Evolutionary conservation across 2,329 filamentous ascomycete genomes (phyloP).

Genomic region (Graphilbum sp.): DNA sequence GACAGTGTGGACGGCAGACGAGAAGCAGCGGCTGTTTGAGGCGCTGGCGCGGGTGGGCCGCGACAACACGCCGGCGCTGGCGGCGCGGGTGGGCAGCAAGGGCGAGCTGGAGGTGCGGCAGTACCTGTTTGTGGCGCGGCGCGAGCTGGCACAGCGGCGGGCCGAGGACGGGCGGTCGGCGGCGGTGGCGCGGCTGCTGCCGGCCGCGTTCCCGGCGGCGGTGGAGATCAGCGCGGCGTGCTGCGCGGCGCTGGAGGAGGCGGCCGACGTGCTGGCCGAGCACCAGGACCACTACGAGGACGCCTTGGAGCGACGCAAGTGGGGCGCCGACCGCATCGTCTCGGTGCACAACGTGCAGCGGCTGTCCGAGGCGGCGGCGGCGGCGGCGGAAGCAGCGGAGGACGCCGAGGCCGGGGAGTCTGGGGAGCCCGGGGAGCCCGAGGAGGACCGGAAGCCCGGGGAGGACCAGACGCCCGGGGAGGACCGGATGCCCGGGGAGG

Average conservation of each 20-base stretch:
- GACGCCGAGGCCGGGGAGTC: too few relatives aligned
- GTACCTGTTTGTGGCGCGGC: slow-evolving; percentile 48
- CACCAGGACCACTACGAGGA: slow-evolving; percentile 50
- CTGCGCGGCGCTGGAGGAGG: slow-evolving; percentile 46
- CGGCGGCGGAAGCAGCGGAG: too few relatives aligned
- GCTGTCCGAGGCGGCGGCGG: slow-evolving; percentile 1
- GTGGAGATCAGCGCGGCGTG: slow-evolving; percentile 53
- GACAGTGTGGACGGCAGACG: slow-evolving; percentile 50
- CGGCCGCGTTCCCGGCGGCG: slow-evolving; percentile 49
- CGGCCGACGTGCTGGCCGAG: slow-evolving; percentile 47
- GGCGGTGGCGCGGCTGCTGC: slow-evolving; percentile 17
- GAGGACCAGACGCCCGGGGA: slow-evolving; percentile 1
- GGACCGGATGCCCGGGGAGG: neutral
- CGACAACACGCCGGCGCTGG: slow-evolving; percentile 43
- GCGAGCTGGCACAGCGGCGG: slow-evolving; percentile 21
- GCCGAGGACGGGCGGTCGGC: slow-evolving; percentile 9
- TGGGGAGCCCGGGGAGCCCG: too few relatives aligned
- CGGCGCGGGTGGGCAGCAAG: slow-evolving; percentile 47
- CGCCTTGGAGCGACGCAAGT: slow-evolving; percentile 38
- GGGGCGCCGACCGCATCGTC: slow-evolving; percentile 51
- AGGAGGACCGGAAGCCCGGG: too few relatives aligned
- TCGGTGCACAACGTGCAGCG: slow-evolving; percentile 17
- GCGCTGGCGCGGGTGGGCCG: slow-evolving; percentile 47
- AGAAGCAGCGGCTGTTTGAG: slow-evolving; percentile 57
- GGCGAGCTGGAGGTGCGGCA: slow-evolving; percentile 56